Conservation (phyloP, 257 asterid species). For the Petrea volubilis region DNA sequence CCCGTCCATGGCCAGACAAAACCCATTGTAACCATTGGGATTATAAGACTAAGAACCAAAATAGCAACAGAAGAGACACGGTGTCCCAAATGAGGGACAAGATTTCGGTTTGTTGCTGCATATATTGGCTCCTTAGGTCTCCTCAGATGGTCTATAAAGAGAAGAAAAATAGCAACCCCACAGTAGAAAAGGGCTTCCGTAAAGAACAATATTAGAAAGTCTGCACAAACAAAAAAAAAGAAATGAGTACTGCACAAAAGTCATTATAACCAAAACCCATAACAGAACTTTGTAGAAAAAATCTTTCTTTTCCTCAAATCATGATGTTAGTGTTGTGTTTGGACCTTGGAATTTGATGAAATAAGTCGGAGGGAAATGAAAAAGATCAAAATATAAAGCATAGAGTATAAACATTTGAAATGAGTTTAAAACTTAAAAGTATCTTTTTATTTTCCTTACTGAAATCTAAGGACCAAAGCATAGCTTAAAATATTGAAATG, state of each 20-base stretch:
- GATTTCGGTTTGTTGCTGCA: slow-evolving; percentile 32
- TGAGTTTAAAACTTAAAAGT: too few species aligned
- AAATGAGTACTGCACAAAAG: not conserved
- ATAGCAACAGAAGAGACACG: slow-evolving; percentile 77
- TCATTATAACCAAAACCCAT: not conserved
- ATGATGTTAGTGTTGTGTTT: too few species aligned
- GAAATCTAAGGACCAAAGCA: too few species aligned
- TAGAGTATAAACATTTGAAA: too few species aligned
- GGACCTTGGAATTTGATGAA: too few species aligned
- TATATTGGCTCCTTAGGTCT: slow-evolving; percentile 49
- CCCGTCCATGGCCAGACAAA: slow-evolving; percentile 99
- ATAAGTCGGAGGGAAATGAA: too few species aligned
- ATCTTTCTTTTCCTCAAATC: too few species aligned
- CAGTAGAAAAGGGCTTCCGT: slow-evolving; percentile 95
- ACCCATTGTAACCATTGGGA: slow-evolving; percentile 95
- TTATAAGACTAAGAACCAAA: slow-evolving; percentile 72
- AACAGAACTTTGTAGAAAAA: too few species aligned
- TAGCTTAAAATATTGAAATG: too few species aligned
- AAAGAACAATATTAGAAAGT: slow-evolving; percentile 91
- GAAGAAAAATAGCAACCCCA: slow-evolving; percentile 82
- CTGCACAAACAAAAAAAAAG: slow-evolving; percentile 47
- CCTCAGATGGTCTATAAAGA: slow-evolving; percentile 62
- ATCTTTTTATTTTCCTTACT: too few species aligned
- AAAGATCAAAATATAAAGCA: too few species aligned
- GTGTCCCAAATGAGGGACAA: slow-evolving; percentile 54